Percentiles rank a stretch among this genome's conserved stretches.
These are phyloP conservation scores for Cryptococcus sp. DNA, from an alignment of 1,284 basidiomycete species.

Conservation along the genomic window DNA sequence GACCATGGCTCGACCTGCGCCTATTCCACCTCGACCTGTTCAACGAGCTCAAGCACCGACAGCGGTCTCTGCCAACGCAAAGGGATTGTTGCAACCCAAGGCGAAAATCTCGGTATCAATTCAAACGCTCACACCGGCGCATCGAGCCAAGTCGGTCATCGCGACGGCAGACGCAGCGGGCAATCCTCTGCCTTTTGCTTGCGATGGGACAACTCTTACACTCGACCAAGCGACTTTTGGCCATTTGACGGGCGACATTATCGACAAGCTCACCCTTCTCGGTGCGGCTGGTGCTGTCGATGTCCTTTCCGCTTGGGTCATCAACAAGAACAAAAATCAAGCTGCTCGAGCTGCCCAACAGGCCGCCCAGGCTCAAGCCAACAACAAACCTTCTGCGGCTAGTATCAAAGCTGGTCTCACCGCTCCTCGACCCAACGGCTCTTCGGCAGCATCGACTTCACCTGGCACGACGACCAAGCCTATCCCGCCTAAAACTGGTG, in stretches of 20 bases:
- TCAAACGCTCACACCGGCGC: constrained; percentile 33
- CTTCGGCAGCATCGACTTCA: constrained; percentile 3
- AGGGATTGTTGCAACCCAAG: constrained; percentile 33
- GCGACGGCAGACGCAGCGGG: constrained; percentile 34
- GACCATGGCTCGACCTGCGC: constrained; percentile 1
- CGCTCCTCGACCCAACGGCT: not conserved
- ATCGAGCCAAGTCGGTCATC: constrained; percentile 36
- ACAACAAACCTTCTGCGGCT: constrained; percentile 19
- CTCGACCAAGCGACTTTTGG: constrained; percentile 40
- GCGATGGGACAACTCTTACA: constrained; percentile 36
- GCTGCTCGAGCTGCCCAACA: constrained; percentile 10
- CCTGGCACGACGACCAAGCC: constrained; percentile 10
- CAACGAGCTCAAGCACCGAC: constrained; percentile 6
- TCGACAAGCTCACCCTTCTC: constrained; percentile 36
- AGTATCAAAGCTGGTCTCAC: constrained; percentile 5
- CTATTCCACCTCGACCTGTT: constrained; percentile 8
- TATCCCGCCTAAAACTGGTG: not conserved
- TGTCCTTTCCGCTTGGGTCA: constrained; percentile 41
- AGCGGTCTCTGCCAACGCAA: constrained; percentile 14
- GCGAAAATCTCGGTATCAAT: constrained; percentile 38
- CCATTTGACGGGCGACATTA: constrained; percentile 38
- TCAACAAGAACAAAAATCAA: constrained; percentile 40
- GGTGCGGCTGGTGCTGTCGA: constrained; percentile 39
- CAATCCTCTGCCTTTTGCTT: constrained; percentile 39
- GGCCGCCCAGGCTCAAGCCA: constrained; percentile 7